Base-by-base conservation (phyloP, 228 moss, liverwort and hornwort species). In the Sphagnum fallax region DNA sequence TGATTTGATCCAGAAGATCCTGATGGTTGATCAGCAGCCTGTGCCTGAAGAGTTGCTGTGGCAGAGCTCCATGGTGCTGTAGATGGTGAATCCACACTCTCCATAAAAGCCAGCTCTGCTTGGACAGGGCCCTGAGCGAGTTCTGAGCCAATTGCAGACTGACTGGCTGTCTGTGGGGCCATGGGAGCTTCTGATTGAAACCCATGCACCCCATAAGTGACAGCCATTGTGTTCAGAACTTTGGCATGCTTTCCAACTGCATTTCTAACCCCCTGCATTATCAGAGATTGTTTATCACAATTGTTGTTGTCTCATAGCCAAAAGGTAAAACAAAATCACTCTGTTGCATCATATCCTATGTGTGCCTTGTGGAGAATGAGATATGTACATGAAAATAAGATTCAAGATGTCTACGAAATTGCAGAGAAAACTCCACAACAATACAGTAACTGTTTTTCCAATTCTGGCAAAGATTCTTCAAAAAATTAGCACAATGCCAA, bases 201-300 rank as follows among this genome's bases (percentile, higher is more conserved):
- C 11, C 80, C 66, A 50, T 74, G 63, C 16, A 63, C 63, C 48
- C 74, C 77, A 6, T 79, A 79, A 16, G 88, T 77, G 5, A 91
- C 78, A 16, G 91, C 84, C 71, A 94, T 79, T 48, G 91, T 87
- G 67, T 98, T 98, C 64, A 98, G 83, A 10, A 98, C 90, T 80
- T 98, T 86, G 12, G 98, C 98, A 60, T 98, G 98, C 84, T 93
- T 92, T 48, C 98, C 94, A 15, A 93, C 98, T 63, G 94, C 88
- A 67, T 93, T 89, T 77, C 98, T 79, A 48, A 98, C 98, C 65
- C 98, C 98, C 97, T 98, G 90, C 71, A 63, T 69, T 48, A 71
- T 11, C 65, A 48, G 16, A 11, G 52, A 67, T 18, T 52, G 16
- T 2, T 10, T 49, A 65, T 32, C 13, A 14, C 48, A 10, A 47